These are phyloP conservation scores for Cystobasidiaceae sp. DNA, from an alignment of 1,284 basidiomycete genomes.

Conservation along the genomic window DNA sequence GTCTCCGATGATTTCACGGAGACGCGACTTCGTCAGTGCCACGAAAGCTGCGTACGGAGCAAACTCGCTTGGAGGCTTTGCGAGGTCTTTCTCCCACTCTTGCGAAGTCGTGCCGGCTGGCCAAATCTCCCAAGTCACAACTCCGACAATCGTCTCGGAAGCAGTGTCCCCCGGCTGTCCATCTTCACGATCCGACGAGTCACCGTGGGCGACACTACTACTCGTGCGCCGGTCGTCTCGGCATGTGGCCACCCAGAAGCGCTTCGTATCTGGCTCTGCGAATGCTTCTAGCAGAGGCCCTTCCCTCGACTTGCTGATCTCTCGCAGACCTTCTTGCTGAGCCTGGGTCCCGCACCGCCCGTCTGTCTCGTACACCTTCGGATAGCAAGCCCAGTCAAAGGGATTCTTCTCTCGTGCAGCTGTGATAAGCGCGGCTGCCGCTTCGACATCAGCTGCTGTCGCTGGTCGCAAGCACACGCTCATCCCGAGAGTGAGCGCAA, in stretches of 20 bases:
- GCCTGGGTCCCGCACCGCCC: not conserved
- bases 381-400: not conserved
- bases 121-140: not conserved
- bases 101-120: not conserved
- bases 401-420: not conserved
- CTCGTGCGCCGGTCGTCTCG: too few relatives aligned
- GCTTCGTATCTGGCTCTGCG: not conserved
- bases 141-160: not conserved
- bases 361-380: not conserved
- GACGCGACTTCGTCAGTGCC: not conserved
- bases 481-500: too few relatives aligned
- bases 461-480: too few relatives aligned
- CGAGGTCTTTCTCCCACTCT: not conserved
- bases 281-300: not conserved
- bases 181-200: not conserved
- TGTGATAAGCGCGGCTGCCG: not conserved
- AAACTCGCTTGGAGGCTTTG: not conserved
- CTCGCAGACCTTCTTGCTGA: not conserved
- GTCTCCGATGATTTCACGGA: too few relatives aligned
- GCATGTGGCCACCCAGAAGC: not conserved
- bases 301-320: not conserved
- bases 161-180: not conserved
- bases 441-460: not conserved
- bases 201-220: not conserved
- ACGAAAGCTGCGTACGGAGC: not conserved